Percentiles rank a stretch among this genome's conserved stretches.
These are phyloP conservation scores for Myxozyma mucilagina DNA, from an alignment of 805 yeast species.

Conservation along the genomic window DNA sequence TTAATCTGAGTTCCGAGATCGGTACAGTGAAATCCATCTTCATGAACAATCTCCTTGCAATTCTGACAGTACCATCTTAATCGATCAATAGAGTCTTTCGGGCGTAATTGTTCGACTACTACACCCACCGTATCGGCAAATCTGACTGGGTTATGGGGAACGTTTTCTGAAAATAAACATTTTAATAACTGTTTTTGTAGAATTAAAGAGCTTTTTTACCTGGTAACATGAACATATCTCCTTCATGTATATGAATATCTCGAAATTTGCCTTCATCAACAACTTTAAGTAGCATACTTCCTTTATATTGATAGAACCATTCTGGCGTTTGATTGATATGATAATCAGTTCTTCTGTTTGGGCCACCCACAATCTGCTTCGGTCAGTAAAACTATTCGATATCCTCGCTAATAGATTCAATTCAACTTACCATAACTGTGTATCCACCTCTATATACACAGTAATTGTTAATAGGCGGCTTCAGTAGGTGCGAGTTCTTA, in stretches of 20 bases:
- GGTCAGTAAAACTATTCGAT: background rate
- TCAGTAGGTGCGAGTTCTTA: slow-evolving; percentile 70
- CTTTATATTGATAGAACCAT: slow-evolving; percentile 86
- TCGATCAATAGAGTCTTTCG: slow-evolving; percentile 65
- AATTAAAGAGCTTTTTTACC: slow-evolving; percentile 28
- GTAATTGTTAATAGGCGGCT: slow-evolving; percentile 91
- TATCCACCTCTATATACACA: slow-evolving; percentile 90
- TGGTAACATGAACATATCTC: slow-evolving; percentile 86
- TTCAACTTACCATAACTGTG: slow-evolving; percentile 68
- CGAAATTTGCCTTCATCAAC: slow-evolving; percentile 76
- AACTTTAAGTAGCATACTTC: slow-evolving; percentile 77
- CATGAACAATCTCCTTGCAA: slow-evolving; percentile 67
- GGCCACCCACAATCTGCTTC: slow-evolving; percentile 78
- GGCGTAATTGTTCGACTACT: slow-evolving; percentile 91
- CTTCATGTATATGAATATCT: slow-evolving; percentile 75
- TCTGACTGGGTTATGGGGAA: slow-evolving; percentile 88
- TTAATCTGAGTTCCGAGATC: slow-evolving; percentile 92
- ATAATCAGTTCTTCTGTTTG: slow-evolving; percentile 89
- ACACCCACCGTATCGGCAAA: slow-evolving; percentile 83
- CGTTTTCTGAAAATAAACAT: slow-evolving; percentile 47
- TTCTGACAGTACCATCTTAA: slow-evolving; percentile 84
- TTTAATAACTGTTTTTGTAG: background rate
- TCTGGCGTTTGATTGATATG: slow-evolving; percentile 94
- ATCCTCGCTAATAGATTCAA: background rate
- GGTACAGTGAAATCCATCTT: slow-evolving; percentile 66